phyloP scores from a whole-genome alignment of 73 alveolate species.

The Paramecium primaurelia region DNA sequence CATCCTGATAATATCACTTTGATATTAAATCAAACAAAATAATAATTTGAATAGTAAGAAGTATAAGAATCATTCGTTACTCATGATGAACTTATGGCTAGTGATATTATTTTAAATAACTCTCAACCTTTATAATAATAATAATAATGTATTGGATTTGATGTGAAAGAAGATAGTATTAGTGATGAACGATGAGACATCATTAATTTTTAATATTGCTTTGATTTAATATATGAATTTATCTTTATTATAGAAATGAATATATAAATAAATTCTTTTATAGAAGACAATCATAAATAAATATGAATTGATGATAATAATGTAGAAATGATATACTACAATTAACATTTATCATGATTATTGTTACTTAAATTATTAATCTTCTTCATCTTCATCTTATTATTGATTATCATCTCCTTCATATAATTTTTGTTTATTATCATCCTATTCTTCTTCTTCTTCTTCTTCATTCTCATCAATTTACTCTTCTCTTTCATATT shows the following conservation, averaged over 20 bases:
- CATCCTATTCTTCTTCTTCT: constrained; percentile 2
- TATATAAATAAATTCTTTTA: neutral
- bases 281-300: neutral
- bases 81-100: neutral
- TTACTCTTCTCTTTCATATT: constrained; percentile 82
- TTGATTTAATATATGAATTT: neutral
- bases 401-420: constrained; percentile 49
- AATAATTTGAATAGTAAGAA: neutral
- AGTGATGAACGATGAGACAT: neutral
- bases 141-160: neutral
- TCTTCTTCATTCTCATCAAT: constrained; percentile 73
- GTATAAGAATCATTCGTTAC: constrained; percentile 19
- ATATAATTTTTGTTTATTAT: neutral
- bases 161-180: constrained; percentile 15
- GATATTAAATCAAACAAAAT: neutral
- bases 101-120: neutral
- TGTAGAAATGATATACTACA: neutral
- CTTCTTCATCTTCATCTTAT: neutral
- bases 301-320: neutral
- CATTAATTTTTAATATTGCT: neutral
- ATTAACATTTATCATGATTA: neutral
- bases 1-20: constrained; percentile 17
- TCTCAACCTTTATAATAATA: neutral
- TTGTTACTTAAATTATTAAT: neutral
- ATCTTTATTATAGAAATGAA: neutral